phyloP scores from a whole-genome alignment of 345 rosid species.

The Ceriops tagal region DNA sequence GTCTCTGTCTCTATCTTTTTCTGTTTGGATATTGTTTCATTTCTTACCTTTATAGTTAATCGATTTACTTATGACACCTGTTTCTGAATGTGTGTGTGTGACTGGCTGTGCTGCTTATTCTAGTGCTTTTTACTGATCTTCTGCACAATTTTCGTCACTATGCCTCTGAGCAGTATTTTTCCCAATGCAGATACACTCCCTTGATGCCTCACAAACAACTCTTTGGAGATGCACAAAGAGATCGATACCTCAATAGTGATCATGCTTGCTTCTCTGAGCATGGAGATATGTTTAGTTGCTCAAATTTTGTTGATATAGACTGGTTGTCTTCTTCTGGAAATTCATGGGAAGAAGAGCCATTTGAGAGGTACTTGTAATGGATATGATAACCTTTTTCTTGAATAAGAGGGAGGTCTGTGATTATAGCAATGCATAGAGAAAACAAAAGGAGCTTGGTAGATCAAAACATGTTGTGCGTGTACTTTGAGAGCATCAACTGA shows the following conservation, averaged over 20 bases:
- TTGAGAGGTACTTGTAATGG: conserved; percentile 61
- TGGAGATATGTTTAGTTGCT: conserved; percentile 60
- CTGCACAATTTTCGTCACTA: background rate
- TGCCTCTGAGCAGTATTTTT: conserved; percentile 12
- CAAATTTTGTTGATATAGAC: conserved; percentile 89
- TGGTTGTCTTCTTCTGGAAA: conserved; percentile 93
- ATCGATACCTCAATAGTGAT: conserved; percentile 44
- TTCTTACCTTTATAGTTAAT: background rate
- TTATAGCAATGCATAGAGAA: too few species aligned
- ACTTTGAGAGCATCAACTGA: background rate
- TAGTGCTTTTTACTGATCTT: background rate
- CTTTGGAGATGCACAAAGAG: conserved; percentile 67
- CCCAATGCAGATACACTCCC: conserved; percentile 58
- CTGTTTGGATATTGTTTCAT: background rate
- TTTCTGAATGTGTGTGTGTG: background rate
- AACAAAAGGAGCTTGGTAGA: too few species aligned
- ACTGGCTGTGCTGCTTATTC: background rate
- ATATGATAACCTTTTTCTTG: background rate
- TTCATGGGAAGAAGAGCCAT: conserved; percentile 80
- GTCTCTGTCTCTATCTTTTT: background rate
- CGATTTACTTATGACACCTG: background rate
- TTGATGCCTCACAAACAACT: conserved; percentile 68
- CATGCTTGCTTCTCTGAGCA: conserved; percentile 57
- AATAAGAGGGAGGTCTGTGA: too few species aligned
- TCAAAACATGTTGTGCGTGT: too few species aligned